Percentiles rank a stretch among this genome's conserved stretches.
Conservation (phyloP, 2,329 filamentous ascomycete species). For the Esteya vermicola region DNA sequence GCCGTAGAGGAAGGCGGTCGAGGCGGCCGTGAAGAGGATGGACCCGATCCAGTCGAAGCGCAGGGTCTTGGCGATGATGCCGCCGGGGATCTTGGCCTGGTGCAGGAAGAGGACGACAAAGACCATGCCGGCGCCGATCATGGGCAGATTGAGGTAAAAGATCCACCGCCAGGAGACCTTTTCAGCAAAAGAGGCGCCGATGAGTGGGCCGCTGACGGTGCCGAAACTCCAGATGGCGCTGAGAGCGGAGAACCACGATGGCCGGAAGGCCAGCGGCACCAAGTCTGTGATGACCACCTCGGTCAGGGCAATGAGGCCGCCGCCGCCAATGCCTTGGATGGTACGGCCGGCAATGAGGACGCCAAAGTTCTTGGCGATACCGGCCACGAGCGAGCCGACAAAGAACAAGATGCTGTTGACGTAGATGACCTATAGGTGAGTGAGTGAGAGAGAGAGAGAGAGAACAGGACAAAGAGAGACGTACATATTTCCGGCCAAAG, state of each 20-base stretch:
- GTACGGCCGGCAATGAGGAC: constrained; percentile 20
- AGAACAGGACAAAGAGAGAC: constrained; percentile 17
- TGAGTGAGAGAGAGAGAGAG: constrained; percentile 12
- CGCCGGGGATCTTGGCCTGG: constrained; percentile 21
- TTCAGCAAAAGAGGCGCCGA: constrained; percentile 13
- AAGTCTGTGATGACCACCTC: constrained; percentile 21
- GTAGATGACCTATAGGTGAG: constrained; percentile 11
- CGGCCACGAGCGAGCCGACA: constrained; percentile 17
- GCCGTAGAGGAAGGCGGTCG: constrained; percentile 25
- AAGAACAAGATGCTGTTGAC: constrained; percentile 7
- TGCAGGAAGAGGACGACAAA: constrained; percentile 16
- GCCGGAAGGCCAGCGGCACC: constrained; percentile 13
- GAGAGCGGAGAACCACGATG: constrained; percentile 12
- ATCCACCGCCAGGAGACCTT: constrained; percentile 17
- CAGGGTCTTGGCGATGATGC: constrained; percentile 15
- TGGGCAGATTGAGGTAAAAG: constrained; percentile 30
- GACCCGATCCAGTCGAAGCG: constrained; percentile 31
- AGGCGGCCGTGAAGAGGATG: constrained; percentile 22
- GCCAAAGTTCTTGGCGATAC: constrained; percentile 15
- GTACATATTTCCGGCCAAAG: constrained; percentile 12
- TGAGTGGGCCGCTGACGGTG: constrained; percentile 11
- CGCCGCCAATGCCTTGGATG: constrained; percentile 22
- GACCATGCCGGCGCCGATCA: constrained; percentile 15
- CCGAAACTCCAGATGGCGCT: constrained; percentile 11
- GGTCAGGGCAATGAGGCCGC: constrained; percentile 19